phyloP scores from a whole-genome alignment of 2,329 filamentous ascomycete genomes.

The Proliferodiscus dingleyae region DNA sequence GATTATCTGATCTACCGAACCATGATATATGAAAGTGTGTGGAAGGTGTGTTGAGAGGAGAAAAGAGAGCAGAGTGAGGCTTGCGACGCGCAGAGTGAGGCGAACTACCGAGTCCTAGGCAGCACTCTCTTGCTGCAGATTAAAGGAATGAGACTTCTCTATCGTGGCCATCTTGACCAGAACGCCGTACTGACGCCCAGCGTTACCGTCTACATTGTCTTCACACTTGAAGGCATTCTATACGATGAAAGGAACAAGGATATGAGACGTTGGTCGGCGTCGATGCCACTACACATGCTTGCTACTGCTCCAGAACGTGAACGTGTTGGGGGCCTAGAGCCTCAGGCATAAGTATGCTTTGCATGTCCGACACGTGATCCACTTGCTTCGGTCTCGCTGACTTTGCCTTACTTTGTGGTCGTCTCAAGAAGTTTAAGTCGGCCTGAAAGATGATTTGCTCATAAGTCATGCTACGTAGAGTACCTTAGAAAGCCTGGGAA shows the following conservation, averaged over 20 bases:
- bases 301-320: too few species aligned
- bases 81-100: constrained; percentile 15
- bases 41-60: neutral
- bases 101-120: constrained; percentile 18
- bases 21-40: constrained; percentile 1
- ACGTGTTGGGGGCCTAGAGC: too few species aligned
- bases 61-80: constrained; percentile 13
- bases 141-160: neutral
- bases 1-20: constrained; percentile 9
- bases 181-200: neutral
- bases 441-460: too few species aligned
- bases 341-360: too few species aligned
- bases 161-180: neutral
- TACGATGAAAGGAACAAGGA: neutral
- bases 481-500: too few species aligned
- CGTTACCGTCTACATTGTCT: neutral
- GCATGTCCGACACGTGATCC: too few species aligned
- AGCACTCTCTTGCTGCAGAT: constrained; percentile 2
- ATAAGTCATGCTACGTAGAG: too few species aligned
- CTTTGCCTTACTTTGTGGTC: too few species aligned
- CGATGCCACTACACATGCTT: neutral
- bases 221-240: too few species aligned
- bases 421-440: too few species aligned
- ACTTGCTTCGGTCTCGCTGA: too few species aligned
- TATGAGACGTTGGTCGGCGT: neutral